These are phyloP conservation scores for Fusarium proliferatum DNA, from an alignment of 2,329 filamentous ascomycete species.

Conservation along the genomic window DNA sequence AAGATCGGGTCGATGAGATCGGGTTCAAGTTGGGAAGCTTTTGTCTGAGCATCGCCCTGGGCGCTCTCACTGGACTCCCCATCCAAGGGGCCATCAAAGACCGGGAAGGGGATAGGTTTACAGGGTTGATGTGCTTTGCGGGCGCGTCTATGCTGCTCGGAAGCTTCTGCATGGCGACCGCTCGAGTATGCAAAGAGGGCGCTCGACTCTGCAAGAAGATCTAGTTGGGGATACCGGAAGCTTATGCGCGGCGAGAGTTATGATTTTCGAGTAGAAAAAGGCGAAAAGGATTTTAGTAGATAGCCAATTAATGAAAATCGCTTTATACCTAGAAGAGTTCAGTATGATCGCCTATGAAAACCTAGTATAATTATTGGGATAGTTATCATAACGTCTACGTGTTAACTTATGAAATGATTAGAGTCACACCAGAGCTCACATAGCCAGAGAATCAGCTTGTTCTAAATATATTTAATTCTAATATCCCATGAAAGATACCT, in stretches of 20 bases:
- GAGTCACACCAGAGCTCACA: not conserved
- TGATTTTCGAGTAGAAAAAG: too few species aligned
- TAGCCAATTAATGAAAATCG: not conserved
- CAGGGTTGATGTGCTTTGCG: not conserved
- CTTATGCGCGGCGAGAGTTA: too few species aligned
- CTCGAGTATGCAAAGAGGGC: not conserved
- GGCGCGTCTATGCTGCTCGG: not conserved
- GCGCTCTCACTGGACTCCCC: not conserved
- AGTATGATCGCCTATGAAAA: not conserved
- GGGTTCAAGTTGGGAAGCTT: not conserved
- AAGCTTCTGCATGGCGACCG: not conserved
- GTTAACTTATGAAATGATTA: fast-evolving
- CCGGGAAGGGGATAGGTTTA: not conserved
- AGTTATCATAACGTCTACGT: not conserved
- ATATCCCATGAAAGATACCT: too few species aligned
- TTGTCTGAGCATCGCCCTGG: not conserved
- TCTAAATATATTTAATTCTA: not conserved
- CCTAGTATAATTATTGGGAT: not conserved
- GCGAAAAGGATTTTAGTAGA: not conserved
- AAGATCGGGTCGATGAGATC: not conserved
- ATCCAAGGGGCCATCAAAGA: slow-evolving; percentile 4
- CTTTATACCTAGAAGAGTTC: fast-evolving
- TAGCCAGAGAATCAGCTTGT: not conserved
- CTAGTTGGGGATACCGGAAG: not conserved
- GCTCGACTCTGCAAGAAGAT: not conserved